Conservation (phyloP, 1,139 yeast genomes). For the Kazachstania sp. region DNA sequence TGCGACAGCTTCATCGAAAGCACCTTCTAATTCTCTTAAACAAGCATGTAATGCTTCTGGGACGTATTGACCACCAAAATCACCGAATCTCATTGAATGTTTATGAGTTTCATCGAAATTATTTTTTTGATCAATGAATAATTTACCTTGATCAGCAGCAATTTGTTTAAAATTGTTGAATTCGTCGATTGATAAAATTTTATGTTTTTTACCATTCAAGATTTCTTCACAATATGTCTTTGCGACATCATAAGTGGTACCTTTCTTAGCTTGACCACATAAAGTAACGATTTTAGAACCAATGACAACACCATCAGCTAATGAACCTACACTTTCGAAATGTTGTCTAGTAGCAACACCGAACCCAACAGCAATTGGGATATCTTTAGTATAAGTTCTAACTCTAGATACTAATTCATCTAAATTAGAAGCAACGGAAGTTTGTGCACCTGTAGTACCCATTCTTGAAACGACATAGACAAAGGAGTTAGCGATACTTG, state of each 20-base stretch:
- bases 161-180: slow-evolving; percentile 21
- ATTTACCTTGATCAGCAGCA: slow-evolving; percentile 25
- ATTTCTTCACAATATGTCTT: slow-evolving; percentile 60
- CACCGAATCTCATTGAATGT: slow-evolving; percentile 76
- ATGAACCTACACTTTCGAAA: slow-evolving; percentile 64
- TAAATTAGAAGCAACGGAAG: slow-evolving; percentile 55
- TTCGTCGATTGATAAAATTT: slow-evolving; percentile 24
- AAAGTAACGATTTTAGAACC: slow-evolving; percentile 77
- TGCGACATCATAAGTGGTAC: slow-evolving; percentile 52
- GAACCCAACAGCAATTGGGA: slow-evolving; percentile 92
- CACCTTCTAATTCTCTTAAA: slow-evolving; percentile 77
- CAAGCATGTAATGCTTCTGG: slow-evolving; percentile 95
- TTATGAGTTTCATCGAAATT: slow-evolving; percentile 48
- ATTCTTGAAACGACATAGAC: slow-evolving; percentile 92
- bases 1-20: slow-evolving; percentile 77
- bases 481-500: slow-evolving; percentile 86
- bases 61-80: slow-evolving; percentile 96
- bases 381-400: slow-evolving; percentile 60
- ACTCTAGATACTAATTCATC: slow-evolving; percentile 67
- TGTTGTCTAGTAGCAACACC: slow-evolving; percentile 95
- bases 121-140: slow-evolving; percentile 15
- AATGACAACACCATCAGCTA: slow-evolving; percentile 91
- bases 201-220: slow-evolving; percentile 49
- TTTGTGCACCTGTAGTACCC: slow-evolving; percentile 91
- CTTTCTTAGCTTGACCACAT: slow-evolving; percentile 55